Evolutionary conservation across 2,329 filamentous ascomycete species (phyloP), one percentile per base, ranked within the genome.

Genomic region (Zarea fungicola): DNA sequence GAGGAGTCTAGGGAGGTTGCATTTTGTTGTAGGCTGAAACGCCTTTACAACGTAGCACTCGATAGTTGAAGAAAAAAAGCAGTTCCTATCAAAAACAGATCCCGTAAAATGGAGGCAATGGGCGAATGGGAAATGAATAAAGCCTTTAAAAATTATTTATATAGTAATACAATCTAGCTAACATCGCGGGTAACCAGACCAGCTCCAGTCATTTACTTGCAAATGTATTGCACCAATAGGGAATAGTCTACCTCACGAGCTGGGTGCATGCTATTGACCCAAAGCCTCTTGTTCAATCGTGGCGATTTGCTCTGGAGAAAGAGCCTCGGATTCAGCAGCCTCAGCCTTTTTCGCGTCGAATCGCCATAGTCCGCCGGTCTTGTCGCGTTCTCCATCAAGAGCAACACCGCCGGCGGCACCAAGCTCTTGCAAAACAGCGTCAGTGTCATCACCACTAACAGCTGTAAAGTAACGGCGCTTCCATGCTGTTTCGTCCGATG

Each of bases 381-480:
- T 81, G 57, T 81, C 78, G 21, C 72, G 68, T 42, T 83, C 79
- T 19, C 79, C 78, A 52, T 75, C 69, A 1, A 66, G 53, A 2
- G 71, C 65, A 14, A 82, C 61, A 4, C 77, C 75, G 3, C 75
- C 74, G 16, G 64, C 54, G 8, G 63, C 53, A 14, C 75, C 78
- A 10, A 81, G 65, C 10, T 58, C 54, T 43, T 66, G 59, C 13
- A 82, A 71, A 0, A 73, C 64, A 7, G 63, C 53, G 51, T 82
- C 78, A 0, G 62, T 52, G 5, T 37, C 36, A 22, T 34, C 45
- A 16, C 67, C 70, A 52, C 74, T 62, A 60, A 78, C 59, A 10
- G 60, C 63, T 50, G 74, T 80, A 70, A 97, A 99, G 72, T 93
- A 97, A 48, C 85, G 78, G 39, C 90, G 78, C 61, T 90, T 79